phyloP scores from a whole-genome alignment of 139 green algal species.

The Mesotaenium endlicherianum region DNA sequence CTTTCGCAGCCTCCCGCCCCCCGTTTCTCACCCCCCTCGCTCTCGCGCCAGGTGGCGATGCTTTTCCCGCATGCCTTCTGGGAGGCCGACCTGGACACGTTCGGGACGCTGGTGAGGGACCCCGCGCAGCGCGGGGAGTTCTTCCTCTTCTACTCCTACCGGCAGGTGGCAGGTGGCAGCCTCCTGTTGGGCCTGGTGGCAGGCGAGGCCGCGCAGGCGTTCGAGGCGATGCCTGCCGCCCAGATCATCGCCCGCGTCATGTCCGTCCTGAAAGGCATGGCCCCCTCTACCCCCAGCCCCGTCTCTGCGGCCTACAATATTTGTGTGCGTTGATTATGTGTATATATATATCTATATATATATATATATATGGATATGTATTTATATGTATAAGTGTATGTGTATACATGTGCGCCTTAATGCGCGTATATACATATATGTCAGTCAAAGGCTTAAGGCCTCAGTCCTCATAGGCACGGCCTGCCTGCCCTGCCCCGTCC shows the following conservation, averaged over 20 bases:
- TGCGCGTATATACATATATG: no score
- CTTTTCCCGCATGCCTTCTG: conserved; percentile 92
- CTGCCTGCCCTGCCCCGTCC: neutral
- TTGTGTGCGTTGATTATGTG: no score
- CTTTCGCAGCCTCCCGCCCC: neutral
- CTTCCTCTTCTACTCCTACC: conserved; percentile 87
- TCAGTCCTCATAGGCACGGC: neutral
- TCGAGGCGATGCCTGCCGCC: conserved; percentile 60
- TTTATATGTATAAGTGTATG: no score
- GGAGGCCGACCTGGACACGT: conserved; percentile 77
- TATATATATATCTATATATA: no score
- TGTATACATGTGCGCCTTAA: neutral
- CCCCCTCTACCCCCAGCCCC: no score
- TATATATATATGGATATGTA: no score
- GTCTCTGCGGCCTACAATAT: no score
- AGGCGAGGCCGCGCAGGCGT: conserved; percentile 62
- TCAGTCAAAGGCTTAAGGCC: no score
- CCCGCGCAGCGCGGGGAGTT: conserved; percentile 66
- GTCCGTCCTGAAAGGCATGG: no score
- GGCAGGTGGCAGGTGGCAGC: conserved; percentile 51
- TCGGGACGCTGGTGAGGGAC: conserved; percentile 69
- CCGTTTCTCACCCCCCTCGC: neutral
- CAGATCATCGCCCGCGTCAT: conserved; percentile 70
- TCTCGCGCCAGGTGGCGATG: conserved; percentile 76
- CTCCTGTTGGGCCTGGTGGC: conserved; percentile 84